Conservation (phyloP, 257 asterid genomes). For the Nicotiana tomentosiformis region DNA sequence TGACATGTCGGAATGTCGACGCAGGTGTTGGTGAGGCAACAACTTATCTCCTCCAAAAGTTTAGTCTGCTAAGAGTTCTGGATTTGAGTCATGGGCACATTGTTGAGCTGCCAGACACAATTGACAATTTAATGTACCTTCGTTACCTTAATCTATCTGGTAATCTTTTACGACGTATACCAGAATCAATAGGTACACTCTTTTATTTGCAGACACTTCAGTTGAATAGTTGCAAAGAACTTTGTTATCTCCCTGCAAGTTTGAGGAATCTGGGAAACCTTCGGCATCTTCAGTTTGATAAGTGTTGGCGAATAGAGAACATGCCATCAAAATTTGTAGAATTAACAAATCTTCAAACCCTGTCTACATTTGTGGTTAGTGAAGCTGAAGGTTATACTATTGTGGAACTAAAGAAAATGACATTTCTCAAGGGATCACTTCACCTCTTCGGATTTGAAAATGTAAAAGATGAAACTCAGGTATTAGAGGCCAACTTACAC, state of each 20-base stretch:
- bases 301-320: not conserved
- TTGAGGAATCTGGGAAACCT: not conserved
- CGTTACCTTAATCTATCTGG: conserved; percentile 37
- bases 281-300: not conserved
- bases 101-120: conserved; percentile 20
- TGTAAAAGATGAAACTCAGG: conserved; percentile 21
- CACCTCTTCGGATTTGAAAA: conserved; percentile 5
- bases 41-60: conserved; percentile 20
- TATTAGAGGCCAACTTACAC: conserved; percentile 22
- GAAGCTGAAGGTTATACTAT: not conserved
- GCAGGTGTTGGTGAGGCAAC: conserved; percentile 10
- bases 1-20: not conserved
- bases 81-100: conserved; percentile 34
- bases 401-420: not conserved
- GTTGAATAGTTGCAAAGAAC: not conserved
- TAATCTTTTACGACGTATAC: conserved; percentile 26
- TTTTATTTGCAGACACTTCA: not conserved
- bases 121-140: conserved; percentile 34
- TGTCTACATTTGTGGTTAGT: not conserved
- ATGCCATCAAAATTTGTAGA: not conserved
- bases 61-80: conserved; percentile 29
- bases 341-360: not conserved
- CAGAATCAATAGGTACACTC: not conserved
- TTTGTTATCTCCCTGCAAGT: not conserved
- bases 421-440: not conserved